Evolutionary conservation across 768 basidiomycete species (phyloP).

Genomic region (Russula sp.): DNA sequence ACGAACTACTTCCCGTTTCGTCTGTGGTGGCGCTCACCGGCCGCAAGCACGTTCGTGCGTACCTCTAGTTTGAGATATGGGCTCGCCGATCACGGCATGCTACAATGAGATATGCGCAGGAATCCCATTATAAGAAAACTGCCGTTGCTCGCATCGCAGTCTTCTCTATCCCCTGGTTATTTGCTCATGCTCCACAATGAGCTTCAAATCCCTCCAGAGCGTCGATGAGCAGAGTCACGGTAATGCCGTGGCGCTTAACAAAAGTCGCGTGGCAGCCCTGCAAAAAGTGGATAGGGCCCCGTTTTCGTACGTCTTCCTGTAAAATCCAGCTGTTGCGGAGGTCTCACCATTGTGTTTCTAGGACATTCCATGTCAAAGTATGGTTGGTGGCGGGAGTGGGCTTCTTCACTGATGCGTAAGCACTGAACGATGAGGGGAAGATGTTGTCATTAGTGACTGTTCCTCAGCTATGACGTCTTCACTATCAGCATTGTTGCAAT

Average conservation of each 20-base stretch:
- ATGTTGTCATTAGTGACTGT: not conserved
- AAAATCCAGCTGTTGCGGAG: not conserved
- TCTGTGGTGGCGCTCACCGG: not conserved
- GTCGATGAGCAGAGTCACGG: not conserved
- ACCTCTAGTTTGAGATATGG: not conserved
- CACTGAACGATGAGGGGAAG: not conserved
- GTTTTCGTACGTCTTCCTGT: constrained; percentile 57
- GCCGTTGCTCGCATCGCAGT: not conserved
- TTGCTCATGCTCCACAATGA: constrained; percentile 6
- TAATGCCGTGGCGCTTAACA: constrained; percentile 37
- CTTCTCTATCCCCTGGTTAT: not conserved
- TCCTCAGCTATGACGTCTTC: constrained; percentile 69
- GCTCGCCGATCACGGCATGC: constrained; percentile 3
- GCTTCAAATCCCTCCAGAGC: constrained; percentile 5
- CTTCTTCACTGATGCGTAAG: constrained; percentile 84
- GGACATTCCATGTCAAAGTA: constrained; percentile 46
- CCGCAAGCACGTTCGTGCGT: constrained; percentile 7
- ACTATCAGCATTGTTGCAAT: constrained; percentile 78
- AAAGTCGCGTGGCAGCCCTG: constrained; percentile 72
- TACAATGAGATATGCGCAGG: not conserved
- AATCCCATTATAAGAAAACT: constrained; percentile 2
- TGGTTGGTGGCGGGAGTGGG: constrained; percentile 60
- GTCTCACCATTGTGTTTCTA: constrained; percentile 12
- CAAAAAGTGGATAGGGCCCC: constrained; percentile 82
- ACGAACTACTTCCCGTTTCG: not conserved